Base-by-base conservation (phyloP, 495 filamentous ascomycete species). In the Parachaetomium inaequale region DNA sequence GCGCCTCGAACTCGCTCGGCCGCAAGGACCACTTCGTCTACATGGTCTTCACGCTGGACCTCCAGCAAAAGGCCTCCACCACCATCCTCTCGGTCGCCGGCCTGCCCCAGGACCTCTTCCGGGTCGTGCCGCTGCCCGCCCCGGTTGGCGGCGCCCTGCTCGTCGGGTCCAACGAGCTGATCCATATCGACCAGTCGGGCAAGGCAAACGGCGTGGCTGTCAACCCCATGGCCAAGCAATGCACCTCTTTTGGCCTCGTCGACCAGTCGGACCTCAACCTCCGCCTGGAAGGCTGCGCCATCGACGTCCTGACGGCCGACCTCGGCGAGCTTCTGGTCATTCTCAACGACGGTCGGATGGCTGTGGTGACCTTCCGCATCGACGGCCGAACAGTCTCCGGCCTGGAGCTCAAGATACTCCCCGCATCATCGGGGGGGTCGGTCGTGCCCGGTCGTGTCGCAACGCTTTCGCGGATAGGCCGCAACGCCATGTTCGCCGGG, bases 181-280 rank as follows among this genome's bases (percentile, higher is more conserved):
- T 98, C 59, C 95, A 98, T 75, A 87, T 98, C 62, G 94, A 98
- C 71, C 95, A 98, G 79, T 88, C 90, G 14, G 94, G 94, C 6
- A 97, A 95, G 75, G 84, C 91, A 15, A 96, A 88, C 69, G 94
- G 91, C 11, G 89, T 98, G 42, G 93, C 87, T n/a, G 91, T 98
- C 66, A 98, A 98, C 68, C 85, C 87, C 28, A 95, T 96, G 74
- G 85, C 91, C 11, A 89, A 86, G 67, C 80, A 87, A 58, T 80
- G 83, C 50, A 97, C 93, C 11, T 81, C 87, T 3, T 96, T 96
- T 67, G 74, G 76, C 47, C 85, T 98, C 72, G 79, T 82, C 10
- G 94, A 98, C 72, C 94, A 97, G 71, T 90, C 89, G 1, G 85
- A 92, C 57, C 76, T 98, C 58, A 80, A 81, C 14, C 80, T 97